Percentiles rank a stretch among this genome's conserved stretches.
Evolutionary conservation across 148 eudicot genomes (phyloP).

Genomic region (Talinum fruticosum): DNA sequence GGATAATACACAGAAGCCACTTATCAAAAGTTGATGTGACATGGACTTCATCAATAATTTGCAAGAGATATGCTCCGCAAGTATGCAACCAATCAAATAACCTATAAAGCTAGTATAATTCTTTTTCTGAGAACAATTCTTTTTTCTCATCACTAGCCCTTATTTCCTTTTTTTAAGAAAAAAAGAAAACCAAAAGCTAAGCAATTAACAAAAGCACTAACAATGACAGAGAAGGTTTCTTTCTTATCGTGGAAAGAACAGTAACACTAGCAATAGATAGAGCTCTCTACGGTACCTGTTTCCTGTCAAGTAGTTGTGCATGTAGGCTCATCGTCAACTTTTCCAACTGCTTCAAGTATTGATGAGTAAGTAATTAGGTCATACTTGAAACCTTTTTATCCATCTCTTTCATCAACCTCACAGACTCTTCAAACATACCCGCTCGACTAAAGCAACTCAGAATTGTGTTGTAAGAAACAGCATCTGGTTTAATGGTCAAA

Average conservation of each 20-base stretch:
- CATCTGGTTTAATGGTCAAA: constrained; percentile 65
- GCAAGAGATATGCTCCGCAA: neutral
- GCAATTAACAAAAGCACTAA: no score
- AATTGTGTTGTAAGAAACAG: constrained; percentile 82
- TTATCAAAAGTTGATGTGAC: no score
- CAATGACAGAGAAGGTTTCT: neutral
- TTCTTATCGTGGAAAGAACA: neutral
- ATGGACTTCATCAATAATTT: no score
- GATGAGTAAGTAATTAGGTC: constrained; percentile 87
- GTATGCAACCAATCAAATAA: neutral
- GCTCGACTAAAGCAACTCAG: constrained; percentile 91
- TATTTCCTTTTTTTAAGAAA: no score
- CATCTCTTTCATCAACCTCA: constrained; percentile 91
- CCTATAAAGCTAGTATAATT: neutral
- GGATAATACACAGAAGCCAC: no score
- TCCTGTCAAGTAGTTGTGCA: constrained; percentile 16
- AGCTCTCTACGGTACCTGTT: constrained; percentile 12
- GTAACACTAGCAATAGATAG: neutral
- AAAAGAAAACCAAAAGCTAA: neutral
- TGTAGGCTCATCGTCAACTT: constrained; percentile 56
- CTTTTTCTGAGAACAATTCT: neutral
- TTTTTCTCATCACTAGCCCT: neutral
- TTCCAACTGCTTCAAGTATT: constrained; percentile 94
- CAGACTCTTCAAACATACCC: constrained; percentile 98
- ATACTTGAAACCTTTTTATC: constrained; percentile 61